Evolutionary conservation across 1,284 basidiomycete species (phyloP).

Genomic region (Fomitopsis betulina): DNA sequence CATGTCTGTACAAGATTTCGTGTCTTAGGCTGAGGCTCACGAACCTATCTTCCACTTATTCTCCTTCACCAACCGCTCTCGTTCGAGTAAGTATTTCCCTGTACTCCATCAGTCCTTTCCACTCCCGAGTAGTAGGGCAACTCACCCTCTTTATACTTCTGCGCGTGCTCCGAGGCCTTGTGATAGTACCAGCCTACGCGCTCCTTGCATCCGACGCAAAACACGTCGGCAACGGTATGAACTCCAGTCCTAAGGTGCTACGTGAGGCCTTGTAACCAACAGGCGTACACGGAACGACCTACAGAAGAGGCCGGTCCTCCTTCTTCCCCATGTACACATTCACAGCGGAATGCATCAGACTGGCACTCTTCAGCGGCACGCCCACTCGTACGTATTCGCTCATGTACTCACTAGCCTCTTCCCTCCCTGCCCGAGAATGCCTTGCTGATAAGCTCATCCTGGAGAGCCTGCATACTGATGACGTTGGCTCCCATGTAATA

Average conservation of each 20-base stretch:
- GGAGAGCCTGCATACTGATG: conserved; percentile 49
- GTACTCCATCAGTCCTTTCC: not conserved
- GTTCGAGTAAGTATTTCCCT: conserved; percentile 85
- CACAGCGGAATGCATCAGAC: conserved; percentile 73
- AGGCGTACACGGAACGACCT: conserved; percentile 16
- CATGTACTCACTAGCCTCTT: conserved; percentile 65
- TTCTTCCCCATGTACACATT: conserved; percentile 72
- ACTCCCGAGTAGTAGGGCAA: not conserved
- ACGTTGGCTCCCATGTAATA: not conserved
- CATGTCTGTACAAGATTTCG: too few relatives aligned
- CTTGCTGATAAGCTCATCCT: conserved; percentile 85
- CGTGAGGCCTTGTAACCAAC: not conserved
- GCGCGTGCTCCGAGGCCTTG: conserved; percentile 71
- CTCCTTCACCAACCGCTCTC: conserved; percentile 75
- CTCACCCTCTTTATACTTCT: conserved; percentile 87
- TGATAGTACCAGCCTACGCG: conserved; percentile 84
- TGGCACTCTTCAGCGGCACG: conserved; percentile 23
- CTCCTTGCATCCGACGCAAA: conserved; percentile 74
- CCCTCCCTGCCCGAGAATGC: conserved; percentile 83
- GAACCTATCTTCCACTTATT: conserved; percentile 67
- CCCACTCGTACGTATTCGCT: not conserved
- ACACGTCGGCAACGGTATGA: conserved; percentile 79
- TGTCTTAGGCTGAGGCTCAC: not conserved
- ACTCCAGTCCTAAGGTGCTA: conserved; percentile 59
- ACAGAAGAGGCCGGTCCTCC: conserved; percentile 78